Evolutionary conservation across 1,139 yeast genomes (phyloP), one percentile per base, ranked within the genome.

Genomic region (Lodderomyces oxycetoniae): DNA sequence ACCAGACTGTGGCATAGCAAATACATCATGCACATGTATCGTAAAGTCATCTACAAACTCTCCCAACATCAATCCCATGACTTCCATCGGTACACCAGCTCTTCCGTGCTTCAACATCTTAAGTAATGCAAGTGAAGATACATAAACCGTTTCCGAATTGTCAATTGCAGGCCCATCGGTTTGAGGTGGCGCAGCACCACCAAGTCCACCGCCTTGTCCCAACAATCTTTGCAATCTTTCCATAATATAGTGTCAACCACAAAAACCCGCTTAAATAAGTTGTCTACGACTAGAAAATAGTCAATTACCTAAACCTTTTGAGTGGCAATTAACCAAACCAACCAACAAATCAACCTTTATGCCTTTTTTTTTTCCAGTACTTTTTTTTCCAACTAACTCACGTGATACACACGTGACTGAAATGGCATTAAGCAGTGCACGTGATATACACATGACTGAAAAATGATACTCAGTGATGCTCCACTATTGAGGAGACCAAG

Each of bases 51-150:
- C 98, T 17, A 93, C 95, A 61, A 91, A 89, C 50, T 91, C 97
- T 33, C 99, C 99, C 49, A 93, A 75, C 99, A 93, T 93, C 46
- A 93, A 73, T 3, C 99, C 99, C 99, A 93, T 93, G 33, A 93
- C 99, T 67, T 93, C 99, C 99, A 93, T 93, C 12, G 99, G 99
- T 36, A 93, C 98, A 55, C 99, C 99, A 1, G 98, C 97, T 53
- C 97, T 74, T 30, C 98, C 97, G 56, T 91, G 98, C 61, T 89
- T 91, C 54, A 91, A 76, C 98, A 91, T 91, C 61, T 93, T 93
- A 43, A 93, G 71, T 39, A 93, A 67, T 2, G 99, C 99, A 50
- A 93, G 72, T 25, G 97, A 88, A 24, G 98, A 91, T 40, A 93
- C 88, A 61, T 91, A 88, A 7, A 91, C 96, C 1, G 97, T 89